Conservation (phyloP, 2,329 filamentous ascomycete genomes). For the Epichloe glyceriae region DNA sequence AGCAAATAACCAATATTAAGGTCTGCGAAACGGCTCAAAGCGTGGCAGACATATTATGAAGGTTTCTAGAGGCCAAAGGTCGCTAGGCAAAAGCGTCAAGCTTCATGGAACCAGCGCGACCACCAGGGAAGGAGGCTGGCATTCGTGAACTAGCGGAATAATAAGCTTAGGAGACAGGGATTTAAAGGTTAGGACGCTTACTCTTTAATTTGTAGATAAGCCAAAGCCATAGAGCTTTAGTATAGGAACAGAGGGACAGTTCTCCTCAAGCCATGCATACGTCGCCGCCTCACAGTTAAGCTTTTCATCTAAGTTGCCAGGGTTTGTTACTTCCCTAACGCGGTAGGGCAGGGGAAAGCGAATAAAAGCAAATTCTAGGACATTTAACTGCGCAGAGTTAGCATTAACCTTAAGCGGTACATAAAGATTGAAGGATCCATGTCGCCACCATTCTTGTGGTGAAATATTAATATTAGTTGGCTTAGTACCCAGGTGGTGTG, state of each 20-base stretch:
- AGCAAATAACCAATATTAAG: slow-evolving; percentile 12
- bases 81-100: neutral
- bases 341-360: slow-evolving; percentile 13
- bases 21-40: slow-evolving; percentile 3
- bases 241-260: slow-evolving; percentile 13
- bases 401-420: neutral
- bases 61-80: slow-evolving; percentile 7
- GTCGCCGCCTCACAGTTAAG: slow-evolving; percentile 13
- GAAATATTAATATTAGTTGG: neutral
- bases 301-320: slow-evolving; percentile 30
- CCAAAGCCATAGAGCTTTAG: slow-evolving; percentile 14
- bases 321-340: slow-evolving; percentile 21
- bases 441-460: neutral
- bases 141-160: neutral
- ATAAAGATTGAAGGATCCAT: neutral
- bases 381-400: neutral
- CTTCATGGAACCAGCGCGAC: neutral
- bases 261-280: slow-evolving; percentile 11
- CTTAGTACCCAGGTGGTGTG: neutral
- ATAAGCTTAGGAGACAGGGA: no score
- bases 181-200: neutral
- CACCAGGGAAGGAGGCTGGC: neutral
- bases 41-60: slow-evolving; percentile 7
- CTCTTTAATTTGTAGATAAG: slow-evolving; percentile 8
- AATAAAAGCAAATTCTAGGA: neutral